Base-by-base conservation (phyloP, 345 rosid genomes). In the Pseudoturritis turrita region DNA sequence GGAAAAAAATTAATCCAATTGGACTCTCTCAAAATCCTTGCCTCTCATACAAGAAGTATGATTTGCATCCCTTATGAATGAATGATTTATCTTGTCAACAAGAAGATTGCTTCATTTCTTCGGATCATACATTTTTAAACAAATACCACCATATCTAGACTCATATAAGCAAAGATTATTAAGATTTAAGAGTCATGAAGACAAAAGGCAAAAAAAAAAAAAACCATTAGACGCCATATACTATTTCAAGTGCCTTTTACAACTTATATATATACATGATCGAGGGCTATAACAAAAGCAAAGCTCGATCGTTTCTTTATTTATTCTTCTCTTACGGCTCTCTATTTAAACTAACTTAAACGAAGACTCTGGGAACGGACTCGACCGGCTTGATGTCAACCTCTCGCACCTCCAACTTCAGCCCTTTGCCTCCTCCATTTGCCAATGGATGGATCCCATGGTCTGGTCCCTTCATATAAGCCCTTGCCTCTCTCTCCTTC, bases 361-460 rank as follows among this genome's bases (percentile, higher is more conserved):
- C 88, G 5, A 87, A 82, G 62, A 85, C 86, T 33, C 88, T 74
- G 2, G 90, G 83, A 58, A 83, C 83, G 10, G 84, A 72, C 10
- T 80, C 84, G 1, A 65, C 23, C 5, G 83, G 94, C 75, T 76
- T 79, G 80, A 81, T 58, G 3, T 88, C 85, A 9, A 79, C 83
- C 81, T 88, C 92, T 77, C 90, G 85, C 5, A 87, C 53, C 47
- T 54, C 35, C 29, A 85, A 70, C 71, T 70, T 56, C 0, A 87
- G 70, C 10, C 94, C 97, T 70, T 68, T 83, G 25, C 92, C 88
- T 2, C 81, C 89, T 1, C 84, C 92, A 71, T 93, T 88, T 0
- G 96, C 89, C 68, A 83, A 53, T 0, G 94, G 94, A 81, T 93
- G 97, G 17, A 86, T 77, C 37, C 94, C 91, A 45, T 80, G 80